Base-by-base conservation (phyloP, 768 basidiomycete genomes). In the Serendipita sp. region DNA sequence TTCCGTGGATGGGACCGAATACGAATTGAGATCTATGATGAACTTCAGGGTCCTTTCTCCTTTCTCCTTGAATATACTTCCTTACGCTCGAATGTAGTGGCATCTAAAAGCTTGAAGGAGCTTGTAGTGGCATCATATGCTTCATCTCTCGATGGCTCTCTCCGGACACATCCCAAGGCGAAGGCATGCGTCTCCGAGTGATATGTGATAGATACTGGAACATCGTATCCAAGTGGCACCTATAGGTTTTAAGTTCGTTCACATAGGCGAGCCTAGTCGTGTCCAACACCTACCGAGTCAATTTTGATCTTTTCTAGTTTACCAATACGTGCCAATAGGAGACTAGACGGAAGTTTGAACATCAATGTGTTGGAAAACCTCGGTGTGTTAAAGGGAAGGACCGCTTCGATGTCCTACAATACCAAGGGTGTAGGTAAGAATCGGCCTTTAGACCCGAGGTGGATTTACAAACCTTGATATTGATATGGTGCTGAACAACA, bases 251-350 rank as follows among this genome's bases (percentile, higher is more conserved):
- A 46, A 31, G 23, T 45, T 23, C 6, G 5, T 5, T 6, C 6
- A 40, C 40, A 6, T 40, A 13, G 40, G 13, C 40, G 6, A 40
- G 13, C 60, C 29, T 23, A 23, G 23, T 1, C 23, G 23, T 23
- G 1, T 23, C 23, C 23, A 23, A 23, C n/a, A 66, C 80, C 67
- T 71, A 90, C 90, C 40, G 88, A 81, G 64, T 84, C 83, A 52
- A 94, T 83, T 68, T 94, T 87, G 72, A 92, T 78, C 72, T 88
- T 88, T 67, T 88, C 82, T 10, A 91, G 75, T 65, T 86, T 80
- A 36, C 76, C 74, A 11, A 91, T 79, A 3, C 75, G 75, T 5
- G 91, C 91, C 50, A 95, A 81, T 55, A 80, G 73, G 15, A 93
- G 72, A 0, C 78, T 75, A 3, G 76, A 75, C 0, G 78, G 70